phyloP scores from a whole-genome alignment of 1,139 yeast species.

The Debaryomyces sp. region DNA sequence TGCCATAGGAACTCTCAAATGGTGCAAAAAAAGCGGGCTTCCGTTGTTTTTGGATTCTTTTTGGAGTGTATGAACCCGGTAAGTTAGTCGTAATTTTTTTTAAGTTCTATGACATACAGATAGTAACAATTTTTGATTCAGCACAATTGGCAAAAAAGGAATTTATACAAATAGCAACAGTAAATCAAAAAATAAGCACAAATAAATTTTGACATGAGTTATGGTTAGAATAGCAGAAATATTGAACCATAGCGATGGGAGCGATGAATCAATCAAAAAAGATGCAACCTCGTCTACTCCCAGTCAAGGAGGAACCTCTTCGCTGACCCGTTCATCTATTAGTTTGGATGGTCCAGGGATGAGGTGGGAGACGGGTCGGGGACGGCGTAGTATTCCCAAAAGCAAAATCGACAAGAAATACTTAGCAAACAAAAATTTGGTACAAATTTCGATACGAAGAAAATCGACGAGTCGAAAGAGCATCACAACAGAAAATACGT shows the following conservation, averaged over 20 bases:
- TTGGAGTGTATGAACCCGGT: not conserved
- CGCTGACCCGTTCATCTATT: not conserved
- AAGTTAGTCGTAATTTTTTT: not conserved
- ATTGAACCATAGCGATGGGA: conserved; percentile 3
- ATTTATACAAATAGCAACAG: not conserved
- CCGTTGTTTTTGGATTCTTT: not conserved
- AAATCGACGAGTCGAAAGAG: conserved; percentile 28
- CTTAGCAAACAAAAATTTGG: conserved; percentile 26
- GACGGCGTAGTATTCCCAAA: conserved; percentile 19
- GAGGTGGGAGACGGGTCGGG: not conserved
- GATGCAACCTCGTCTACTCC: not conserved
- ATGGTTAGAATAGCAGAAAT: conserved; percentile 9
- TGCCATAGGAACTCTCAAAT: not conserved
- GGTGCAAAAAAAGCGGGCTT: not conserved
- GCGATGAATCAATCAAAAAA: not conserved
- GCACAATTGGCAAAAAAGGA: not conserved
- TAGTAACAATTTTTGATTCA: not conserved
- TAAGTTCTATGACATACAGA: not conserved
- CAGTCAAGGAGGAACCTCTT: not conserved
- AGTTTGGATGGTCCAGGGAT: not conserved
- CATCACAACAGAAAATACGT: conserved; percentile 2
- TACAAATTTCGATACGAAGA: conserved; percentile 44
- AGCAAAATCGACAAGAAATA: conserved; percentile 27
- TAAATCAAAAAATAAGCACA: not conserved
- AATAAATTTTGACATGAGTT: not conserved